Evolutionary conservation across 306 rosid genomes (phyloP), one percentile per base, ranked within the genome.

Genomic region (Elaeagnus macrophylla): DNA sequence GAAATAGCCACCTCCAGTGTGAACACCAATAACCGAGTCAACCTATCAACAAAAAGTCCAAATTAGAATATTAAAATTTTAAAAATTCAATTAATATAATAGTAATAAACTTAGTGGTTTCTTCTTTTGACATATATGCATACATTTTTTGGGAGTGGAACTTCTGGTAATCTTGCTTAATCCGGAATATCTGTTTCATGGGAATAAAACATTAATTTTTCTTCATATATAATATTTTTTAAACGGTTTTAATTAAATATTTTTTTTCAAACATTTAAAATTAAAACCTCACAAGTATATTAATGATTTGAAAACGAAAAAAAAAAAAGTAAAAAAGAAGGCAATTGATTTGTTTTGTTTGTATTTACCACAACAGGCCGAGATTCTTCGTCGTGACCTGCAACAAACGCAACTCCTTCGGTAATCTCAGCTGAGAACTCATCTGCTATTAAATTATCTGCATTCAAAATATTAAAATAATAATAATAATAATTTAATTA

Each of bases 401-500:
- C 83, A 1, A 84, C 82, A 60, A 84, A 91, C 36, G 99, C 99
- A 54, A 87, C 80, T 0, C 99, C 99, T 6, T 91, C 96, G 36
- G 95, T 81, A 2, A 91, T 84, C 67, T 91, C 99, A 15, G 93
- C 85, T 37, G 99, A 91, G 82, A 91, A 91, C 71, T 91, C 96
- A 66, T 91, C 99, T 11, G 99, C 99, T 72, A 87, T 87, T 62
- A 91, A 68, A 69, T 78, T 68, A n/a, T 87, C 99, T 91, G 79
- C 60, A 18, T 25, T 42, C 46, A 46, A 44, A 59, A 51, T 51
- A 39, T 2, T 7, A 5, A 48, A 51, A 42, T 12, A 5, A 56
- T 43, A 39, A 20, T 20, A 25, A 25, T n/a, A 25, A 25, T 25
- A 25, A 5, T 25, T 25, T n/a, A n/a, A n/a, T n/a, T 11, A 37